Conservation (phyloP, 2,329 filamentous ascomycete genomes). For the Decorospora gaudefroyi region DNA sequence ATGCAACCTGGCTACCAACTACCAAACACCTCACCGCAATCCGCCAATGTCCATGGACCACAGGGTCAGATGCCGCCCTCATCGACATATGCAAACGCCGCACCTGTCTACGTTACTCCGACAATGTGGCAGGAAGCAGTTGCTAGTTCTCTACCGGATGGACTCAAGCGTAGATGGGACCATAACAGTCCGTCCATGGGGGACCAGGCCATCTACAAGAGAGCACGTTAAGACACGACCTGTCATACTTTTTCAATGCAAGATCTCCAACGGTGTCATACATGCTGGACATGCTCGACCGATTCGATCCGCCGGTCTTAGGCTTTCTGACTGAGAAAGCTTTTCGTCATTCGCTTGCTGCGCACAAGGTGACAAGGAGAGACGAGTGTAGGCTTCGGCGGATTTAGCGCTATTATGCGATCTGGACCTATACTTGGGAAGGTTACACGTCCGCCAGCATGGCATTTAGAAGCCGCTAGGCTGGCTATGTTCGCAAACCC, state of each 20-base stretch:
- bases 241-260: not conserved
- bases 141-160: conserved; percentile 48
- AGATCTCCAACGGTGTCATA: not conserved
- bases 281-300: conserved; percentile 1
- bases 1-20: conserved; percentile 42
- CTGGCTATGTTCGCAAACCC: too few species aligned
- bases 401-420: too few species aligned
- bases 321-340: too few species aligned
- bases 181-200: conserved; percentile 44
- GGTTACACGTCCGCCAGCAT: too few species aligned
- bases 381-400: too few species aligned
- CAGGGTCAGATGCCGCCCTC: conserved; percentile 41
- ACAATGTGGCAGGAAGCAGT: conserved; percentile 59
- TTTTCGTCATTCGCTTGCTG: too few species aligned
- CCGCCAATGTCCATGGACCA: conserved; percentile 35
- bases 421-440: too few species aligned
- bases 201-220: conserved; percentile 48
- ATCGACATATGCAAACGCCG: conserved; percentile 41
- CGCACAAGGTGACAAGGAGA: too few species aligned
- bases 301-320: too few species aligned
- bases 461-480: too few species aligned
- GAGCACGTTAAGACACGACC: conserved; percentile 38
- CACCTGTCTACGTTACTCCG: conserved; percentile 51
- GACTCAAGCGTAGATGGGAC: conserved; percentile 54
- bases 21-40: conserved; percentile 44